phyloP scores from a whole-genome alignment of 257 asterid genomes.

The Anisodus tanguticus region DNA sequence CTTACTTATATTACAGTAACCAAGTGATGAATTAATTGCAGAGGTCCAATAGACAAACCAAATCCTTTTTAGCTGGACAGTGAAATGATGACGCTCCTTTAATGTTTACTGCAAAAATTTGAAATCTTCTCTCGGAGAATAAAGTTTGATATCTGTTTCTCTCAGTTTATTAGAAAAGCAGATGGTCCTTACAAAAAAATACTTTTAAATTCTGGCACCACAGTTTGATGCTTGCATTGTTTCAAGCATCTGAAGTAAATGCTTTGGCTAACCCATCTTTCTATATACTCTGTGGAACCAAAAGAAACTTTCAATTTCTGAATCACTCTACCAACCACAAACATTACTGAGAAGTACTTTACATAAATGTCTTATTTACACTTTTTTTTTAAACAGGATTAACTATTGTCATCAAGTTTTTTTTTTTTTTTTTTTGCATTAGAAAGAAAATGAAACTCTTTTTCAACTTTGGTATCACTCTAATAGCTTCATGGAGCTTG shows the following conservation, averaged over 20 bases:
- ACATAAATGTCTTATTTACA: background rate
- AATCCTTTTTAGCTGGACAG: slow-evolving; percentile 5
- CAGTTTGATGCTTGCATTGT: slow-evolving; percentile 10
- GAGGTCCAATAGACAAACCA: background rate
- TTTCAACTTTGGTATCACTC: background rate
- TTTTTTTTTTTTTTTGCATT: background rate
- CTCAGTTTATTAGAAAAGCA: background rate
- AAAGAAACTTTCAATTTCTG: background rate
- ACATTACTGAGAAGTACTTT: background rate
- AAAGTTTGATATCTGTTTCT: background rate
- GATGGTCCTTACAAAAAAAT: background rate
- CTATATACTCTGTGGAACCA: background rate
- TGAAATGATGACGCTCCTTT: background rate
- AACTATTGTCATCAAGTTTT: background rate
- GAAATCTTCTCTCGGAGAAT: background rate
- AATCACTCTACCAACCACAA: background rate
- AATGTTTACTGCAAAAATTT: background rate
- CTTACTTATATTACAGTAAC: background rate
- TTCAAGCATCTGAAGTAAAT: slow-evolving; percentile 7
- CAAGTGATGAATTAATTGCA: slow-evolving; percentile 20
- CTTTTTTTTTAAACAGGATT: background rate
- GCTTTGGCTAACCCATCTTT: background rate
- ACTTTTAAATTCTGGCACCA: background rate
- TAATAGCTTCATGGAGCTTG: background rate
- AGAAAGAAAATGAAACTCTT: background rate